A percentile compares a stretch with the other conserved stretches of the same genome.
Evolutionary conservation across 495 filamentous ascomycete genomes (phyloP).

Genomic region (Coniosporium apollinis): DNA sequence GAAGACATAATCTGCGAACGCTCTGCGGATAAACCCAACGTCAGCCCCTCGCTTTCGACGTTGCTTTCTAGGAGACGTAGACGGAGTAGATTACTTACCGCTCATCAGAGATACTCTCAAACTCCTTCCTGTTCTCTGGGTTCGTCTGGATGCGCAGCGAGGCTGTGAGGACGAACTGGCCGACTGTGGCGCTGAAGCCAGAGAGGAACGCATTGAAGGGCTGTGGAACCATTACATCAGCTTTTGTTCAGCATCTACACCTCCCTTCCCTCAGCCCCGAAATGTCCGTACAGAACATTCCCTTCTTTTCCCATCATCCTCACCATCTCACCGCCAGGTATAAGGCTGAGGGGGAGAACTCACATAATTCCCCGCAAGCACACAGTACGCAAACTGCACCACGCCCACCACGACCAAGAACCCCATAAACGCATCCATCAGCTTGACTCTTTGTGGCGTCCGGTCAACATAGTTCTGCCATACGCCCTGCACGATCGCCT

Average conservation of each 20-base stretch:
- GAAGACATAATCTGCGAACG: slow-evolving; percentile 92
- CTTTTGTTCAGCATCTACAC: slow-evolving; percentile 1
- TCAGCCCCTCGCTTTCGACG: too few relatives aligned
- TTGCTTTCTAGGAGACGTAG: too few relatives aligned
- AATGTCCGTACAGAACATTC: too few relatives aligned
- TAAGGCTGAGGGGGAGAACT: slow-evolving; percentile 24
- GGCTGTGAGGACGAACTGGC: slow-evolving; percentile 92
- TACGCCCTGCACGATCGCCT: slow-evolving; percentile 37
- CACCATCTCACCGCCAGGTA: too few relatives aligned
- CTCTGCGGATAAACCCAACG: too few relatives aligned
- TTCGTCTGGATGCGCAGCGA: slow-evolving; percentile 83
- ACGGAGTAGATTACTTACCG: slow-evolving; percentile 31
- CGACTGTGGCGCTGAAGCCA: slow-evolving; percentile 87
- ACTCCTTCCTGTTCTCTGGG: slow-evolving; percentile 53
- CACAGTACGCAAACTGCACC: slow-evolving; percentile 85
- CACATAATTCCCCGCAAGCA: slow-evolving; percentile 90
- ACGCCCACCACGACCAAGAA: slow-evolving; percentile 76
- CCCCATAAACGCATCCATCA: slow-evolving; percentile 81
- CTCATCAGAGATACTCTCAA: slow-evolving; percentile 50
- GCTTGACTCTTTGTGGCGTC: slow-evolving; percentile 80
- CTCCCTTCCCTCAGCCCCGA: not conserved
- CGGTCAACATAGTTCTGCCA: slow-evolving; percentile 58
- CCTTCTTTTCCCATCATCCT: too few relatives aligned
- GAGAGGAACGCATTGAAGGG: slow-evolving; percentile 97
- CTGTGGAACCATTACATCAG: slow-evolving; percentile 26